These are phyloP conservation scores for Phytophthora idaei DNA, from an alignment of 352 stramenopile genomes.

Conservation along the genomic window DNA sequence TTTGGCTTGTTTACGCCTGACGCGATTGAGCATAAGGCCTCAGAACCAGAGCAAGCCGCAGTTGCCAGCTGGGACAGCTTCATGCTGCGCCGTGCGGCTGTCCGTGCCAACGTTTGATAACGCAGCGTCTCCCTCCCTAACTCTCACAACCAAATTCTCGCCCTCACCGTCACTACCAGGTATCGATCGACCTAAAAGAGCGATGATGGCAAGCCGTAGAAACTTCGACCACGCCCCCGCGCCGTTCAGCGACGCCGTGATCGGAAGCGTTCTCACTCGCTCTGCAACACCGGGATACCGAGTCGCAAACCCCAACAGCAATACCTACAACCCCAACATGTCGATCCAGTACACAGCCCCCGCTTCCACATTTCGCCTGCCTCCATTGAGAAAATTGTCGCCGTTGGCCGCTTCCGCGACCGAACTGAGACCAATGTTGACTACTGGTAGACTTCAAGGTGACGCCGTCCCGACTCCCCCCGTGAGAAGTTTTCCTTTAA, in stretches of 20 bases:
- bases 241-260: constrained; percentile 40
- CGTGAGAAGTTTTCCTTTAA: constrained; percentile 3
- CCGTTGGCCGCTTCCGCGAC: constrained; percentile 11
- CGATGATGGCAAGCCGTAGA: constrained; percentile 33
- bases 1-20: constrained; percentile 41
- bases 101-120: constrained; percentile 38
- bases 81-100: constrained; percentile 19
- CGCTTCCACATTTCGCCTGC: constrained; percentile 11
- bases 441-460: constrained; percentile 12
- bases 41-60: constrained; percentile 21
- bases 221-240: constrained; percentile 22
- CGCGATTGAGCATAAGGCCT: constrained; percentile 24
- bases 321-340: neutral
- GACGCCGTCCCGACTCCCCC: neutral
- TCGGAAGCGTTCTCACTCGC: constrained; percentile 33
- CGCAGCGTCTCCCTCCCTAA: constrained; percentile 4
- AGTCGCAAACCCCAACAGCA: constrained; percentile 5
- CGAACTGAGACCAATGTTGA: constrained; percentile 10
- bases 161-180: neutral
- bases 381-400: constrained; percentile 27
- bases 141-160: constrained; percentile 28
- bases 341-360: constrained; percentile 4
- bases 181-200: constrained; percentile 10
- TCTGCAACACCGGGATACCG: constrained; percentile 5
- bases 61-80: constrained; percentile 35